Base-by-base conservation (phyloP, 2,329 filamentous ascomycete species). In the Simplicillium aogashimaense region DNA sequence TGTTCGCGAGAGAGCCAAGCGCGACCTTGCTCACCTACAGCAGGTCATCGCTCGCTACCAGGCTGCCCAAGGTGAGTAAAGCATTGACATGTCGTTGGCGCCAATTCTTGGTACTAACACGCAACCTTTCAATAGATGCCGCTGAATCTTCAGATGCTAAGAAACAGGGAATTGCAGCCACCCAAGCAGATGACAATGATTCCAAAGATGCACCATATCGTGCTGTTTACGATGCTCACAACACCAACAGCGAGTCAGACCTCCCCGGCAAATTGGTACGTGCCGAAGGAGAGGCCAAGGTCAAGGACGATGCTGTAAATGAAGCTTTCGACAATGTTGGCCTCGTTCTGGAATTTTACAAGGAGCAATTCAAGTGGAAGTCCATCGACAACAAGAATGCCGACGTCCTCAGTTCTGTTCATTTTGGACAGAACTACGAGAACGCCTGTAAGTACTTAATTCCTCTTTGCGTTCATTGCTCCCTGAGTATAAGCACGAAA, bases 311-410 rank as follows among this genome's bases (percentile, higher is more conserved):
- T 39, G 54, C 60, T 14, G 69, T 60, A 45, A 72, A 74, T 45
- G 59, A 70, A 38, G 67, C 65, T 1, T 74, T 61, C 43, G 67
- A 73, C 47, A 72, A 72, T 37, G 60, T 70, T 1, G 69, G 70
- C 18, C 53, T 55, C 9, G 70, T 73, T 1, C 56, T 72, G 33
- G 53, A 65, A 16, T 74, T 75, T 49, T 76, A 72, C 57, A 57
- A 59, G 37, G 57, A 68, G 10, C 55, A 64, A 29, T 74, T 74
- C 47, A 52, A 61, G 31, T 73, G 70, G 64, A 58, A 67, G 20
- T 73, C 68, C 0, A 66, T 75, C 41, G 67, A 76, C 54, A 67
- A 72, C 56, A 58, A 64, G 37, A 67, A 69, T 44, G 58, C 63
- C 51, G 56, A 64, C n/a, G 62, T 75, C 29, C 55, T 69, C 44